phyloP scores from a whole-genome alignment of 2,329 filamentous ascomycete genomes.

The Cladosporium sp. region DNA sequence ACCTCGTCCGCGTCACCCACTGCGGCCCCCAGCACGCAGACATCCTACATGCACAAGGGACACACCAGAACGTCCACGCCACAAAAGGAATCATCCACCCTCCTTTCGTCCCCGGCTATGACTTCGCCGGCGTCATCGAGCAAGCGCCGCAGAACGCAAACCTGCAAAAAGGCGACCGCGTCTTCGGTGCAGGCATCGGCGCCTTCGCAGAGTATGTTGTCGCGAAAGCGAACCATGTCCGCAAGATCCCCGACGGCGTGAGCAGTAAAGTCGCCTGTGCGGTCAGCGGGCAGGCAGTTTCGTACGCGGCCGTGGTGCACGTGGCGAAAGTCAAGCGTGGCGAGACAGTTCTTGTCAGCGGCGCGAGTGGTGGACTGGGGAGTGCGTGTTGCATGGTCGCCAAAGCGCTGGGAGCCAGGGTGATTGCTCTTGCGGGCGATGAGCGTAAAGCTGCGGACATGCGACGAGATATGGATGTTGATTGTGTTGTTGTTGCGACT shows the following conservation, averaged over 20 bases:
- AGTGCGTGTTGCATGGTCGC: constrained; percentile 59
- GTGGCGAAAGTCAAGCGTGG: constrained; percentile 45
- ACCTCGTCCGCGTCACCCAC: constrained; percentile 54
- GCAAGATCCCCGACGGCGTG: constrained; percentile 49
- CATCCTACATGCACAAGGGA: constrained; percentile 58
- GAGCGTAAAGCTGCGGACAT: constrained; percentile 41
- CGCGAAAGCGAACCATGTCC: constrained; percentile 43
- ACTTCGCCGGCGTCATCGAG: constrained; percentile 58
- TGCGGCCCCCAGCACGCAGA: constrained; percentile 62
- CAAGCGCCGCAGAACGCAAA: constrained; percentile 31
- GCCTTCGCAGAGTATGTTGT: constrained; percentile 56
- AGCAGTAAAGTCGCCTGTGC: constrained; percentile 53
- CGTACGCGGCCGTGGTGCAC: constrained; percentile 52
- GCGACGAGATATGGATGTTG: constrained; percentile 33
- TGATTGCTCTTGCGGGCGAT: constrained; percentile 55
- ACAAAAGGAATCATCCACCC: constrained; percentile 53
- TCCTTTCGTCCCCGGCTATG: constrained; percentile 61
- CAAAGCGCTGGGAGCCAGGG: constrained; percentile 52
- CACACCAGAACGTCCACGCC: constrained; percentile 59
- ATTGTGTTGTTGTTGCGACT: constrained; percentile 44
- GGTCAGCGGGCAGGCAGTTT: constrained; percentile 55
- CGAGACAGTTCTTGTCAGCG: constrained; percentile 56
- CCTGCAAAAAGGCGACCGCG: constrained; percentile 50
- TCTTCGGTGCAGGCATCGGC: constrained; percentile 56
- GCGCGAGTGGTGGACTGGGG: constrained; percentile 57